These are phyloP conservation scores for Rhynchosporium agropyri DNA, from an alignment of 2,329 filamentous ascomycete genomes.

Conservation along the genomic window DNA sequence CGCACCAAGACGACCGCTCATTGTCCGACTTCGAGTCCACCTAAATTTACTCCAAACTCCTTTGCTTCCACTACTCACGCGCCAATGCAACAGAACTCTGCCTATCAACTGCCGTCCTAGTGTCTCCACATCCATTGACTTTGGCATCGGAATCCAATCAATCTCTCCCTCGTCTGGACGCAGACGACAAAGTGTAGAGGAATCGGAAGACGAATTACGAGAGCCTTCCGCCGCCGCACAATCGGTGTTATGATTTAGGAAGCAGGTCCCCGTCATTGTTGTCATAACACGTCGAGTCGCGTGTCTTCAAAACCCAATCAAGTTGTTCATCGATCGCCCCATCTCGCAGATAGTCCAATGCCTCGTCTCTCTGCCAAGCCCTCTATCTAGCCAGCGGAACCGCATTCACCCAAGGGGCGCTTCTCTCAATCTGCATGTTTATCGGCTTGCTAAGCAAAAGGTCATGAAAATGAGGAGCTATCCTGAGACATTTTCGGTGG, in stretches of 20 bases:
- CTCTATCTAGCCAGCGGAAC: not conserved
- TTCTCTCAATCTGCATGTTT: conserved; percentile 12
- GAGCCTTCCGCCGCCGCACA: conserved; percentile 16
- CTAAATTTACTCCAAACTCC: not conserved
- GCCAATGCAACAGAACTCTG: conserved; percentile 4
- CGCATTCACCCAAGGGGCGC: conserved; percentile 5
- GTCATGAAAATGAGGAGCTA: not conserved
- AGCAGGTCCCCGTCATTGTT: conserved; percentile 29
- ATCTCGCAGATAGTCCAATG: conserved; percentile 24
- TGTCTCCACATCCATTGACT: not conserved
- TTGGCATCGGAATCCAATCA: not conserved
- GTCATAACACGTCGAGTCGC: conserved; percentile 29
- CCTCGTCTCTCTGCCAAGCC: conserved; percentile 23
- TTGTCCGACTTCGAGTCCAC: conserved; percentile 2
- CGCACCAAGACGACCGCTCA: conserved; percentile 18
- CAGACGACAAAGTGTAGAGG: not conserved
- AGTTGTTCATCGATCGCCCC: conserved; percentile 14
- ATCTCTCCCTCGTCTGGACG: not conserved
- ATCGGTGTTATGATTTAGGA: conserved; percentile 21
- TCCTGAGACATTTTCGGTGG: conserved; percentile 1
- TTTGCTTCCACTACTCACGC: not conserved
- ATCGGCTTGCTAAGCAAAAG: conserved; percentile 9
- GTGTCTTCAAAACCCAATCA: conserved; percentile 31
- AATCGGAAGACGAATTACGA: conserved; percentile 19
- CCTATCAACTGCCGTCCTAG: not conserved